These are phyloP conservation scores for Phytopythium mirpurense DNA, from an alignment of 352 stramenopile genomes.

Conservation along the genomic window DNA sequence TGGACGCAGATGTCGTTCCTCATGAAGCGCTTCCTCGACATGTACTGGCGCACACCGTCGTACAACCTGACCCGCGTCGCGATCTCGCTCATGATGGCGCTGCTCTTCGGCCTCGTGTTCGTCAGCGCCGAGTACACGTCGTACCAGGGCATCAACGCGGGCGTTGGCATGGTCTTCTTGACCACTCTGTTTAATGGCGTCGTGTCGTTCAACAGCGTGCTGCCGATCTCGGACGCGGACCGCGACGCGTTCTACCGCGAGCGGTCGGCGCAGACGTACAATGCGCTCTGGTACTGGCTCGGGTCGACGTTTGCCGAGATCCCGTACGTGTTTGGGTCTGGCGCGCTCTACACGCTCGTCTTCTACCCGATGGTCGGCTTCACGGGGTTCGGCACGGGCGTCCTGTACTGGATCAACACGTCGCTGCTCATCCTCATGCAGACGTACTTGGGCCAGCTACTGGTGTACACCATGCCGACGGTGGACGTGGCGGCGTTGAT, in stretches of 20 bases:
- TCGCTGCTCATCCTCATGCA: slow-evolving; percentile 24
- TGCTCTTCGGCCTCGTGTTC: slow-evolving; percentile 76
- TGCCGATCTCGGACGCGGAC: slow-evolving; percentile 79
- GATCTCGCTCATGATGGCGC: slow-evolving; percentile 42
- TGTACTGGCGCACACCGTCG: slow-evolving; percentile 44
- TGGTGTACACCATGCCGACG: slow-evolving; percentile 17
- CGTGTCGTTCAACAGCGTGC: slow-evolving; percentile 54
- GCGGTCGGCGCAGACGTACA: slow-evolving; percentile 78
- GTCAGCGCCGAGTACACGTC: slow-evolving; percentile 19
- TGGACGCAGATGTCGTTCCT: slow-evolving; percentile 23
- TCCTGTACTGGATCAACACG: slow-evolving; percentile 21
- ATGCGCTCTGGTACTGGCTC: slow-evolving; percentile 44
- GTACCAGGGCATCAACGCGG: slow-evolving; percentile 25
- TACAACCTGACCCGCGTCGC: slow-evolving; percentile 74
- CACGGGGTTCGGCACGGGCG: slow-evolving; percentile 6
- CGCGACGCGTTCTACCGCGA: slow-evolving; percentile 80
- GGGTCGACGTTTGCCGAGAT: slow-evolving; percentile 55
- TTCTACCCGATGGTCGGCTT: slow-evolving; percentile 16
- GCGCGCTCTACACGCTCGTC: slow-evolving; percentile 21
- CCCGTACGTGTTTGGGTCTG: slow-evolving; percentile 20
- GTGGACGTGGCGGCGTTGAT: slow-evolving; percentile 28
- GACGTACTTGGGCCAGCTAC: slow-evolving; percentile 22
- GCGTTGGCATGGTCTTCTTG: slow-evolving; percentile 78
- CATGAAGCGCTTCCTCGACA: slow-evolving; percentile 14
- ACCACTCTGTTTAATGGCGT: slow-evolving; percentile 54